These are phyloP conservation scores for Umbellularia californica DNA, from an alignment of 164 flowering plant genomes.

Conservation along the genomic window DNA sequence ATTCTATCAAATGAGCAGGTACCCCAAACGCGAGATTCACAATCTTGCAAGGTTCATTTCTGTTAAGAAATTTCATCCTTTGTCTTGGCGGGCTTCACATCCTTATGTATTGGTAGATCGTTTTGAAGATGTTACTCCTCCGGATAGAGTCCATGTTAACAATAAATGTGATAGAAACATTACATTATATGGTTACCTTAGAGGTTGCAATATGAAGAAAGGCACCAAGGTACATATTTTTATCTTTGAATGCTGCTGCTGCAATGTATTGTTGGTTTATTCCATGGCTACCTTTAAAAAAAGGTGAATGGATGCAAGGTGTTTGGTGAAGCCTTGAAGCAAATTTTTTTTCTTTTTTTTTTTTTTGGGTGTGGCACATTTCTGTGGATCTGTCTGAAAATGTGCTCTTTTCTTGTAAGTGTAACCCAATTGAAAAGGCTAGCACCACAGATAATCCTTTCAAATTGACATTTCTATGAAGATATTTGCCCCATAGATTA, in stretches of 20 bases:
- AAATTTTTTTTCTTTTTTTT: too few species aligned
- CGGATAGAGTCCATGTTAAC: slow-evolving; percentile 57
- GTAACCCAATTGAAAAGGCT: too few species aligned
- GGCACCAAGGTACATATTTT: slow-evolving; percentile 65
- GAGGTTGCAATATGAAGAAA: slow-evolving; percentile 91
- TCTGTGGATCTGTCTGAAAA: too few species aligned
- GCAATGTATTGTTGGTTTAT: neutral
- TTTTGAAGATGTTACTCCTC: slow-evolving; percentile 96
- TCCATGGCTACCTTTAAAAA: neutral
- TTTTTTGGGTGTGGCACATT: too few species aligned
- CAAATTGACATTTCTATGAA: too few species aligned
- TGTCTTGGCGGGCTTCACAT: slow-evolving; percentile 85
- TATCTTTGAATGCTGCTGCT: neutral
- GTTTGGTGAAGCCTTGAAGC: too few species aligned
- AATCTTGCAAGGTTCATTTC: slow-evolving; percentile 85
- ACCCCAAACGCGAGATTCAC: slow-evolving; percentile 79
- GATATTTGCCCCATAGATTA: too few species aligned
- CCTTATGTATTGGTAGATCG: slow-evolving; percentile 94
- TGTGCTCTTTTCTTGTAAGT: too few species aligned
- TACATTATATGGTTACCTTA: slow-evolving; percentile 84
- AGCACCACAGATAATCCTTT: too few species aligned
- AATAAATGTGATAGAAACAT: slow-evolving; percentile 84
- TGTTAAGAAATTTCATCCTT: slow-evolving; percentile 84
- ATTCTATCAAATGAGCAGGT: slow-evolving; percentile 42
- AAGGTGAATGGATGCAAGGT: too few species aligned